Percentiles rank a stretch among this genome's conserved stretches.
Conservation (phyloP, 352 stramenopile species). For the Phytophthora hibernalis region DNA sequence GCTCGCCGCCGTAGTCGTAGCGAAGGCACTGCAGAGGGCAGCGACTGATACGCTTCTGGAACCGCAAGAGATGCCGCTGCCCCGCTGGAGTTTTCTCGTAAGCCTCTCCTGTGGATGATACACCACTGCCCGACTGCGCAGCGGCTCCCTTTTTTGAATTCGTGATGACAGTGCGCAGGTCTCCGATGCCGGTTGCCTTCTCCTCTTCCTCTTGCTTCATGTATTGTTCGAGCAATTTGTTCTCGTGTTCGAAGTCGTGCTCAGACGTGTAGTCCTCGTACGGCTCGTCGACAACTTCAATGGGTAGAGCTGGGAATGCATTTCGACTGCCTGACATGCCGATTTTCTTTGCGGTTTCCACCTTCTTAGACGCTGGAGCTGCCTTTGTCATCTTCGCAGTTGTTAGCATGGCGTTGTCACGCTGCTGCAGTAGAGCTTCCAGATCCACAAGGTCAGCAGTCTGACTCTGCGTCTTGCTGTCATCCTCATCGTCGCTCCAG, state of each 20-base stretch:
- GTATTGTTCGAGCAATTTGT: constrained; percentile 78
- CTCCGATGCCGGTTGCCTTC: constrained; percentile 68
- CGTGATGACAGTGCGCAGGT: constrained; percentile 66
- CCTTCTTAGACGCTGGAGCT: constrained; percentile 13
- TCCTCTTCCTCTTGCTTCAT: constrained; percentile 84
- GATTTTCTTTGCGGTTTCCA: constrained; percentile 2
- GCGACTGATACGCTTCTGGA: constrained; percentile 86
- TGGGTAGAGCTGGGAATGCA: constrained; percentile 63
- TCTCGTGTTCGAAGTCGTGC: constrained; percentile 78
- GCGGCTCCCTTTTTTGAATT: constrained; percentile 44
- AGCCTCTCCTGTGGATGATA: constrained; percentile 55
- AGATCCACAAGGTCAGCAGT: constrained; percentile 52
- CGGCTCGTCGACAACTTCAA: constrained; percentile 83
- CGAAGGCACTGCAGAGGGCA: constrained; percentile 82
- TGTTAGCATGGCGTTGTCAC: constrained; percentile 70
- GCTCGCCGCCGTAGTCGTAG: constrained; percentile 88
- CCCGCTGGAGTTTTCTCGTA: constrained; percentile 83
- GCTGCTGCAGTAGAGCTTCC: constrained; percentile 70
- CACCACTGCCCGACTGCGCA: constrained; percentile 14
- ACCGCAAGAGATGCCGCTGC: constrained; percentile 83
- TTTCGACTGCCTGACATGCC: constrained; percentile 15
- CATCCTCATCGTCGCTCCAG: constrained; percentile 75
- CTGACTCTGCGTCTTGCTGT: constrained; percentile 22
- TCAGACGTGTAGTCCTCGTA: constrained; percentile 70
- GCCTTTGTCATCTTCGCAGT: constrained; percentile 11